phyloP scores from a whole-genome alignment of 2,329 filamentous ascomycete species.

The Colletotrichum sojae region DNA sequence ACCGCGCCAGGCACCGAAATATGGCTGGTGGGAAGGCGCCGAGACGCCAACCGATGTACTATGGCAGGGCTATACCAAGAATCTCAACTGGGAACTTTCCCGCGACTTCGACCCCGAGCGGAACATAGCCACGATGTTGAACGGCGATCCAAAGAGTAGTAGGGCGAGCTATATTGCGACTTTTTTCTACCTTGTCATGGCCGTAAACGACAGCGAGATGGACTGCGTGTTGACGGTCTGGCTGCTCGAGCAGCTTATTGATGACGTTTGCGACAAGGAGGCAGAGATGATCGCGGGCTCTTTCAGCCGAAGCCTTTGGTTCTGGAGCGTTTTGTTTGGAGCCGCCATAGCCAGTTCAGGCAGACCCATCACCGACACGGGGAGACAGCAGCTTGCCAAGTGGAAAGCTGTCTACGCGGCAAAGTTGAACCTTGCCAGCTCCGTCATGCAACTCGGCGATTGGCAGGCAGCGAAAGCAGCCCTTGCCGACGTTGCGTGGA shows the following conservation, averaged over 20 bases:
- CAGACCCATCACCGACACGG: conserved; percentile 51
- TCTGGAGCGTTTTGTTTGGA: conserved; percentile 63
- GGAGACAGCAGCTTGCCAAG: conserved; percentile 55
- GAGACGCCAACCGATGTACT: conserved; percentile 53
- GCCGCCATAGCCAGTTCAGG: conserved; percentile 58
- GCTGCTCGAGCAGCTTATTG: conserved; percentile 61
- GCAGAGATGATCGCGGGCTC: conserved; percentile 55
- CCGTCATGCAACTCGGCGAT: conserved; percentile 52
- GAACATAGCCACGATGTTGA: conserved; percentile 52
- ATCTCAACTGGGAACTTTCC: conserved; percentile 55
- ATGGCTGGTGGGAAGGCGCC: conserved; percentile 54
- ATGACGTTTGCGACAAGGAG: conserved; percentile 59
- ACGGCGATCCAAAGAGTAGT: conserved; percentile 55
- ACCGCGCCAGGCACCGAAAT: conserved; percentile 52
- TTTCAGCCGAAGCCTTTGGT: conserved; percentile 60
- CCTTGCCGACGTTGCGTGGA: conserved; percentile 56
- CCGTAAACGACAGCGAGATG: conserved; percentile 57
- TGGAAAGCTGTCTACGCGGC: conserved; percentile 56
- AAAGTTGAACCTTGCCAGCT: conserved; percentile 58
- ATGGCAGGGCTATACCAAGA: conserved; percentile 54
- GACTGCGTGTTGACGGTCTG: conserved; percentile 61
- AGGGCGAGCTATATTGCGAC: conserved; percentile 62
- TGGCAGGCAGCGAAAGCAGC: conserved; percentile 56
- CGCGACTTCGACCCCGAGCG: conserved; percentile 50
- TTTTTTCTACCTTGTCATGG: conserved; percentile 63